Conservation (phyloP, 441 rosid species). For the Euphorbia celastroides region DNA sequence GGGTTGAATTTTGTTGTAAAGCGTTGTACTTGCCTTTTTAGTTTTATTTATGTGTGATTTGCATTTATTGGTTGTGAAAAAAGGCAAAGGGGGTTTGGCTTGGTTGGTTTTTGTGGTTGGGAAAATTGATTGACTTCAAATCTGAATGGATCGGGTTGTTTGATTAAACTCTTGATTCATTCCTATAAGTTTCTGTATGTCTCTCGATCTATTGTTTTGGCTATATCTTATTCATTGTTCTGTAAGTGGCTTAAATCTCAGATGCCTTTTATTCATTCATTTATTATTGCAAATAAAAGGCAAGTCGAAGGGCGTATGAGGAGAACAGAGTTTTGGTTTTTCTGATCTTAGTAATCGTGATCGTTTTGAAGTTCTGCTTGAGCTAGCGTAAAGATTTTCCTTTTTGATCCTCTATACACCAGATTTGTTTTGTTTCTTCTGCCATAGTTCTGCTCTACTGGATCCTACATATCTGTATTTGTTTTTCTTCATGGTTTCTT, state of each 20-base stretch:
- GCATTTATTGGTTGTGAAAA: not conserved
- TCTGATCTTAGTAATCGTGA: not conserved
- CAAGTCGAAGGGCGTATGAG: not conserved
- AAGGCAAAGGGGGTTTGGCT: not conserved
- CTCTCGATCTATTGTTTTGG: not conserved
- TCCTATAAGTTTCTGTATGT: slow-evolving; percentile 12
- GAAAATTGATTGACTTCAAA: slow-evolving; percentile 15
- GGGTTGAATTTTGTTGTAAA: slow-evolving; percentile 28
- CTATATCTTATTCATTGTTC: not conserved
- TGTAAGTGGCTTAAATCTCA: not conserved
- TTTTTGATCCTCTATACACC: too few relatives aligned
- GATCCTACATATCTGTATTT: not conserved
- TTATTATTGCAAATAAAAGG: too few relatives aligned
- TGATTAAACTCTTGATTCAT: slow-evolving; percentile 5
- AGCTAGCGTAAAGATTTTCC: not conserved
- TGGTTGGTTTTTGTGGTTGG: slow-evolving; percentile 26
- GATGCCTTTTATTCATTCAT: not conserved
- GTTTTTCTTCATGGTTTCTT: not conserved
- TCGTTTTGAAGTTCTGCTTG: not conserved
- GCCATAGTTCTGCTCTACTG: not conserved
- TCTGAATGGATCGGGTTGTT: too few relatives aligned
- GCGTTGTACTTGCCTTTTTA: not conserved
- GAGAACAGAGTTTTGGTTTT: not conserved
- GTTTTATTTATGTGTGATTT: not conserved
- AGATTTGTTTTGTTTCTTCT: not conserved